phyloP scores from a whole-genome alignment of 2,329 filamentous ascomycete species.

The Thielaviopsis punctulata region DNA sequence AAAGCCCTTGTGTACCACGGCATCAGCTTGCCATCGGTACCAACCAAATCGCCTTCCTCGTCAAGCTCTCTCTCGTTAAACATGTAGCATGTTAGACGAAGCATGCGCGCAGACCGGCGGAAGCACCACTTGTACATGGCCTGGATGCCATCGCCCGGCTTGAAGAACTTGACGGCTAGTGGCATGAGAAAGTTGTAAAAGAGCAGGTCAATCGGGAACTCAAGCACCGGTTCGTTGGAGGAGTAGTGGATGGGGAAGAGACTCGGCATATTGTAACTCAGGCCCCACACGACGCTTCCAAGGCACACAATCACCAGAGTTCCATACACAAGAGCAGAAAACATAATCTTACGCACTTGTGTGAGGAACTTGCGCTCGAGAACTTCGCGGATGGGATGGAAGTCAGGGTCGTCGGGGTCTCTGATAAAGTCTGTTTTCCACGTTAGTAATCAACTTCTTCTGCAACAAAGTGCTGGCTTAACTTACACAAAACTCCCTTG shows the following conservation, averaged over 20 bases:
- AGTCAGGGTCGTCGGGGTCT: slow-evolving; percentile 94
- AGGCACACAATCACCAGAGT: slow-evolving; percentile 83
- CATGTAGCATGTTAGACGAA: slow-evolving; percentile 81
- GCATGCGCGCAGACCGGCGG: slow-evolving; percentile 57
- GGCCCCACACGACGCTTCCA: slow-evolving; percentile 89
- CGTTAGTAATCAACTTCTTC: slow-evolving; percentile 17
- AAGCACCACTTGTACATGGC: slow-evolving; percentile 95
- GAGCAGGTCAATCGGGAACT: slow-evolving; percentile 84
- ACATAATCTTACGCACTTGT: slow-evolving; percentile 87
- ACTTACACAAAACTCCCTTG: slow-evolving; percentile 75
- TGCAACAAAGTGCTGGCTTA: not conserved
- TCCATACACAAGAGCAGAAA: slow-evolving; percentile 90
- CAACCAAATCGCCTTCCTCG: slow-evolving; percentile 56
- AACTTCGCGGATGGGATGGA: slow-evolving; percentile 93
- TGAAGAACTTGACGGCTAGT: slow-evolving; percentile 65
- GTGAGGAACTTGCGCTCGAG: slow-evolving; percentile 83
- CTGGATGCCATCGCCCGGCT: slow-evolving; percentile 69
- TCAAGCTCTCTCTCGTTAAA: slow-evolving; percentile 69
- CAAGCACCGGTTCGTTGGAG: slow-evolving; percentile 76
- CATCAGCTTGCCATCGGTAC: slow-evolving; percentile 29
- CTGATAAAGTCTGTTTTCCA: slow-evolving; percentile 64
- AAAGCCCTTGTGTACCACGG: slow-evolving; percentile 15
- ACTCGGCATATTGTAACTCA: slow-evolving; percentile 47
- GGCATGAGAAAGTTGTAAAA: slow-evolving; percentile 97
- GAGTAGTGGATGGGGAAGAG: slow-evolving; percentile 88